phyloP scores from a whole-genome alignment of 352 stramenopile species.

The Ophiocytium majus region DNA sequence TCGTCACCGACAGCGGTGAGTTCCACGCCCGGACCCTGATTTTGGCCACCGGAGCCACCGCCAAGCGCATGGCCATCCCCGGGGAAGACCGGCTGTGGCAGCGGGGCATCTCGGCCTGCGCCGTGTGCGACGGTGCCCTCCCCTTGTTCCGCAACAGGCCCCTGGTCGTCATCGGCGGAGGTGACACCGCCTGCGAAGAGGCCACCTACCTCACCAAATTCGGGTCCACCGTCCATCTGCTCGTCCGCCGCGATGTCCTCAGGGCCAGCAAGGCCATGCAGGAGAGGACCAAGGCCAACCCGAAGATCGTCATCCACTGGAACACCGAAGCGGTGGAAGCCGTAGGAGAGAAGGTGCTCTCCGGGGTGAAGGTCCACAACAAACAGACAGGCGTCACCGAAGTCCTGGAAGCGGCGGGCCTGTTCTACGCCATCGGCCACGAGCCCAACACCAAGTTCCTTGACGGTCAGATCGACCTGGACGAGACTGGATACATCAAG shows the following conservation, averaged over 20 bases:
- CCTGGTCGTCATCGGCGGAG: constrained; percentile 56
- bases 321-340: constrained; percentile 14
- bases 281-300: background rate
- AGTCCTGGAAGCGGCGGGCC: no score
- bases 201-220: constrained; percentile 59
- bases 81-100: constrained; percentile 56
- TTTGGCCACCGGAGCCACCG: constrained; percentile 57
- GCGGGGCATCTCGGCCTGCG: constrained; percentile 58
- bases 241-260: constrained; percentile 10
- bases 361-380: no score
- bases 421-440: constrained; percentile 71
- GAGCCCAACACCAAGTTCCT: constrained; percentile 64
- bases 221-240: constrained; percentile 56
- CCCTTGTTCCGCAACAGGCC: constrained; percentile 57
- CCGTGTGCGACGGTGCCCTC: constrained; percentile 58
- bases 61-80: constrained; percentile 49
- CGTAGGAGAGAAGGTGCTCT: no score
- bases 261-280: constrained; percentile 16
- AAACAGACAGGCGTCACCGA: no score
- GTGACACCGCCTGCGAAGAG: constrained; percentile 60
- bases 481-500: constrained; percentile 67
- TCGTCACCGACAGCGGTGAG: background rate
- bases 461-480: constrained; percentile 62
- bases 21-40: constrained; percentile 57
- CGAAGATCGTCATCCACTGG: constrained; percentile 38